Conservation (phyloP, 352 stramenopile species). For the Aphanomyces astaci region DNA sequence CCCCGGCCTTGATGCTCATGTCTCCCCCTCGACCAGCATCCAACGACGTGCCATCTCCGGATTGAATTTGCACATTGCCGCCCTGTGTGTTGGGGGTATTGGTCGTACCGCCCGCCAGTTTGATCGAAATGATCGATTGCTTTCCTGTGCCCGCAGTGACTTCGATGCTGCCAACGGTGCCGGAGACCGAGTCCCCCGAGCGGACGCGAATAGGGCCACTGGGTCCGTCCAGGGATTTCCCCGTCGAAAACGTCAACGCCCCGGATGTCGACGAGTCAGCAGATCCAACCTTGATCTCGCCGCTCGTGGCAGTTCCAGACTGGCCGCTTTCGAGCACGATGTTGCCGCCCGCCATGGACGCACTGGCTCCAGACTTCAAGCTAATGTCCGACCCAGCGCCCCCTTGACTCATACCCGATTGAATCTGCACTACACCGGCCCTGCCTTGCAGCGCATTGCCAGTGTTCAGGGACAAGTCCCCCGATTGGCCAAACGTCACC, state of each 20-base stretch:
- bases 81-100: constrained; percentile 8
- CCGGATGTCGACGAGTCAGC: constrained; percentile 32
- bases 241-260: constrained; percentile 30
- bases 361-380: constrained; percentile 31
- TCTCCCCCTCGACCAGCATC: constrained; percentile 30
- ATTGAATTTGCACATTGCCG: constrained; percentile 31
- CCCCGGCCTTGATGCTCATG: constrained; percentile 36
- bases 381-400: constrained; percentile 26
- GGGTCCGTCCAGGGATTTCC: constrained; percentile 28
- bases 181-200: constrained; percentile 39
- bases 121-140: neutral
- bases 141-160: constrained; percentile 33
- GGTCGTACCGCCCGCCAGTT: neutral
- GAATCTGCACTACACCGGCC: constrained; percentile 7
- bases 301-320: constrained; percentile 34
- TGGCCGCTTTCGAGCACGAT: constrained; percentile 45
- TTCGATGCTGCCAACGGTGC: constrained; percentile 32
- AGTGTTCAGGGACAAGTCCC: constrained; percentile 28
- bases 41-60: constrained; percentile 31
- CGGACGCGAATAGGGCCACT: constrained; percentile 43
- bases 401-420: constrained; percentile 25
- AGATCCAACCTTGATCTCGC: constrained; percentile 37
- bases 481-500: constrained; percentile 37
- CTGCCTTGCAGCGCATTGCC: constrained; percentile 4
- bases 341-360: constrained; percentile 39